Base-by-base conservation (phyloP, 495 filamentous ascomycete species). In the Tuber calosporum region DNA sequence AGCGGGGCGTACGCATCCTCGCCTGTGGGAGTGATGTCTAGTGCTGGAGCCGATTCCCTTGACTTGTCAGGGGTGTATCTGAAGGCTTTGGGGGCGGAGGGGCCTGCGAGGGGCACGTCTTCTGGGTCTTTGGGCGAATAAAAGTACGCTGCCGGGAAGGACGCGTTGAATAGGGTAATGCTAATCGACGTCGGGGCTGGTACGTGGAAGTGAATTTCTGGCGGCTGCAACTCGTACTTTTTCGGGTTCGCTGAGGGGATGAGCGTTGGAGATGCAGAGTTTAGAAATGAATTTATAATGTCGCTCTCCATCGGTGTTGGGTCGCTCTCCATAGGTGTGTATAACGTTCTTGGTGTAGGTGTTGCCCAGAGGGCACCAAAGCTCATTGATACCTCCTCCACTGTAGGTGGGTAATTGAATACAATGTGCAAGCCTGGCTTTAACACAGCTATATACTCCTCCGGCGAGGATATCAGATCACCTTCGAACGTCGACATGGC, bases 401-500 rank as follows among this genome's bases (percentile, higher is more conserved):
- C 34, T 40, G 75, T 71, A 3, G 75, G 77, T n/a, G 68, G 71
- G 45, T 74, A 78, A 48, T 78, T 71, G 43, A 74, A 42, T 62
- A 79, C 43, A 8, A 79, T 26, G 72, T 78, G 77, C 26, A 78
- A 36, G 41, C 71, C 71, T 34, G 77, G 77, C 62, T 66, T 71
- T 40, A 77, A 53, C 36, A 68, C 53, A 58, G 9, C 26, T 19
- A 36, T 68, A 36, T 77, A 75, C 38, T 45, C 30, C 71, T 77
- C 58, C 38, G 68, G 41, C 17, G 73, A 77, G 70, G 73, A 36
- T 22, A 77, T 76, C 38, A 77, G 48, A 62, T 39, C 66, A 11
- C 75, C 75, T 71, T 72, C 73, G 30, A 77, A 77, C 38, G 68
- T 77, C 13, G 53, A 62, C 26, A 62, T 62, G 30, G 62, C 69